phyloP scores from a whole-genome alignment of 306 rosid genomes.

The Cucurbita ficifolia region DNA sequence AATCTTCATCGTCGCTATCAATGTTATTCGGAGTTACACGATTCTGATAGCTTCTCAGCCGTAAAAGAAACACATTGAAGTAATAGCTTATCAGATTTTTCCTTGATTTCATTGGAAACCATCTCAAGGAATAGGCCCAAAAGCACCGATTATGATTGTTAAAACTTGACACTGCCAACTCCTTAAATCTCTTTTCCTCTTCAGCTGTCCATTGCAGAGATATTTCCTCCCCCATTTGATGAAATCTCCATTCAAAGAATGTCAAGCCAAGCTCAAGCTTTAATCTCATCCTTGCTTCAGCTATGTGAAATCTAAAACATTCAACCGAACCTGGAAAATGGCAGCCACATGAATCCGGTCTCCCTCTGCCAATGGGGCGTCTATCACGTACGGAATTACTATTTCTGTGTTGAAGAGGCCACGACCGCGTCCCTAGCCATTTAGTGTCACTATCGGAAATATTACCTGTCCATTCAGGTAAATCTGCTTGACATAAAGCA shows the following conservation, averaged over 20 bases:
- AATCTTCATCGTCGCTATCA: slow-evolving; percentile 80
- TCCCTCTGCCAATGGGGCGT: slow-evolving; percentile 29
- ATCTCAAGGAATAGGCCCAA: slow-evolving; percentile 23
- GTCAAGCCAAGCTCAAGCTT: slow-evolving; percentile 50
- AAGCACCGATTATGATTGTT: slow-evolving; percentile 13
- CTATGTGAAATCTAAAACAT: slow-evolving; percentile 73
- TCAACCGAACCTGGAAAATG: slow-evolving; percentile 42
- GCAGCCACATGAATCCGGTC: slow-evolving; percentile 45
- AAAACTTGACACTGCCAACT: slow-evolving; percentile 23
- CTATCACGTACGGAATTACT: neutral
- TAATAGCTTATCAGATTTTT: slow-evolving; percentile 54
- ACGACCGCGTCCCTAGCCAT: slow-evolving; percentile 55
- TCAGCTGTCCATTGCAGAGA: slow-evolving; percentile 65
- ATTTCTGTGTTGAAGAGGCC: slow-evolving; percentile 33
- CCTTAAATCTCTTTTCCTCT: slow-evolving; percentile 58
- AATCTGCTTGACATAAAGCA: slow-evolving; percentile 43
- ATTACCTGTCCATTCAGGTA: slow-evolving; percentile 64
- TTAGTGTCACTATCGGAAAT: slow-evolving; percentile 49
- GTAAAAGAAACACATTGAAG: slow-evolving; percentile 63
- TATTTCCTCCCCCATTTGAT: slow-evolving; percentile 77
- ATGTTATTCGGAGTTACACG: slow-evolving; percentile 44
- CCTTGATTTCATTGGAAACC: slow-evolving; percentile 43
- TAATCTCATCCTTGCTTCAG: slow-evolving; percentile 63
- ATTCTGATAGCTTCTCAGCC: slow-evolving; percentile 69
- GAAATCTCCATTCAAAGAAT: slow-evolving; percentile 58